Conservation (phyloP, 768 basidiomycete species). For the Boletus subparvulus region DNA sequence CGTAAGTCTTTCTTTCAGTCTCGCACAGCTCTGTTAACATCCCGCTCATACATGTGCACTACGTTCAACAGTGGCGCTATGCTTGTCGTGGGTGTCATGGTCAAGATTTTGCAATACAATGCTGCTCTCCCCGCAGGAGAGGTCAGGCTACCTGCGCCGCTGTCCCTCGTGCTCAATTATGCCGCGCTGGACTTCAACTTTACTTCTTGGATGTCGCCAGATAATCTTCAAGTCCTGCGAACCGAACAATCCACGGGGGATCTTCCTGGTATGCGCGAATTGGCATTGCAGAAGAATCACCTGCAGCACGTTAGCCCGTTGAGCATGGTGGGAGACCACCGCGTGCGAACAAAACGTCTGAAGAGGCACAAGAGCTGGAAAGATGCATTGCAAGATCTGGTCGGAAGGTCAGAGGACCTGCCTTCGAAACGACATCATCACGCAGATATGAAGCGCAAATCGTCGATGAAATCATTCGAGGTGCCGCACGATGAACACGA, state of each 20-base stretch:
- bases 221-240: slow-evolving; percentile 78
- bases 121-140: slow-evolving; percentile 28
- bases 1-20: slow-evolving; percentile 55
- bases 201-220: slow-evolving; percentile 92
- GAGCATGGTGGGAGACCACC: slow-evolving; percentile 82
- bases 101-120: slow-evolving; percentile 77
- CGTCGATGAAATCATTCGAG: slow-evolving; percentile 27
- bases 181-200: slow-evolving; percentile 97
- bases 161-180: slow-evolving; percentile 86
- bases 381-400: slow-evolving; percentile 51
- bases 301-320: slow-evolving; percentile 86
- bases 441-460: slow-evolving; percentile 30
- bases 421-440: slow-evolving; percentile 16
- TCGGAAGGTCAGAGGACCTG: slow-evolving; percentile 38
- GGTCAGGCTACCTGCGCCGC: slow-evolving; percentile 63
- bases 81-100: slow-evolving; percentile 79
- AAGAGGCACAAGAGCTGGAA: slow-evolving; percentile 60
- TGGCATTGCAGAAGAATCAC: slow-evolving; percentile 84
- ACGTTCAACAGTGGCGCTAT: slow-evolving; percentile 70
- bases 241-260: slow-evolving; percentile 86
- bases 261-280: slow-evolving; percentile 66
- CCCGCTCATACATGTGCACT: slow-evolving; percentile 12
- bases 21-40: slow-evolving; percentile 1
- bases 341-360: slow-evolving; percentile 38
- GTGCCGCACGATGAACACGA: slow-evolving; percentile 44